Base-by-base conservation (phyloP, 768 basidiomycete genomes). In the Termitomyces sp. region DNA sequence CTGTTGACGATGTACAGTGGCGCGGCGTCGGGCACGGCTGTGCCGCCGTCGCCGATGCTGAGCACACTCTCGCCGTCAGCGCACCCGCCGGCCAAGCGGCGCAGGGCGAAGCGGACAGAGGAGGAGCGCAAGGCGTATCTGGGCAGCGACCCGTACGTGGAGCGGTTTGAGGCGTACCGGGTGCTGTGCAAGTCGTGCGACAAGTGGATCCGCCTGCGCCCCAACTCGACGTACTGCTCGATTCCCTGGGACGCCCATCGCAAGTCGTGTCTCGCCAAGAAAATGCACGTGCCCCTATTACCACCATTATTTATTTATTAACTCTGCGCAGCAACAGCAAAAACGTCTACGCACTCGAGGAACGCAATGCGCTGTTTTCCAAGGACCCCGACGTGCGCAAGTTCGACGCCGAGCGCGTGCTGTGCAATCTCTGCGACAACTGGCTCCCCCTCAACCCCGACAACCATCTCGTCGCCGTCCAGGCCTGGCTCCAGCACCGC, bases 201-300 rank as follows among this genome's bases (percentile, higher is more conserved):
- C 72, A 92, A 91, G 70, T 92, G 91, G 91, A 91, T 92, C 64
- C 81, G 91, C 15, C 78, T 92, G n/a, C 81, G 91, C 8, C 89
- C 90, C 48, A 93, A 93, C 71, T 92, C 90, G 57, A 92, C 90
- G 0, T 93, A 91, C 67, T 93, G 91, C 68, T 88, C 86, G n/a
- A 92, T 92, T 57, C 91, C 91, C 0, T 92, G 91, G 91, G 89
- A 92, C 69, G 90, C 91, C 3, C 91, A 92, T 68, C 78, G 91
- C 46, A 92, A 91, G 76, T 89, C 88, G 69, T 92, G 90, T 73
- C 74, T 92, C 50, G 85, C 88, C 1, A 91, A 89, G 76, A 89
- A 89, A 72, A 81, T 85, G 89, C 88, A 69, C 62, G 86, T 77
- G 17, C 14, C n/a, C 17, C 49, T 63, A 43, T 34, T 32, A 32